phyloP scores from a whole-genome alignment of 306 rosid species.

The Aeschynomene evenia region DNA sequence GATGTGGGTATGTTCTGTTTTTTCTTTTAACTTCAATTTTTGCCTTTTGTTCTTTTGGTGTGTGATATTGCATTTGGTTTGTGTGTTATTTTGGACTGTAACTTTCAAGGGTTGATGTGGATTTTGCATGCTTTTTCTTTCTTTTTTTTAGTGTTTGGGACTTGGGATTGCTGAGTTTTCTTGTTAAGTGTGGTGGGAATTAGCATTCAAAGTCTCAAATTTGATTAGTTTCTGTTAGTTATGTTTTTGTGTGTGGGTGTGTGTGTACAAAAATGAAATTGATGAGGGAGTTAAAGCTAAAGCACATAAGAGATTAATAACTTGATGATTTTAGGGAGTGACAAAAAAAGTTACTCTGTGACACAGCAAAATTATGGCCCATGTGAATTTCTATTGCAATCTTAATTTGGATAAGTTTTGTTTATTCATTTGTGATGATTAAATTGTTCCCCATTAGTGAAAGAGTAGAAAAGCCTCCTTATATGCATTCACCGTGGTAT shows the following conservation, averaged over 20 bases:
- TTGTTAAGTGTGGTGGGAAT: constrained; percentile 7
- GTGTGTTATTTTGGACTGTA: constrained; percentile 29
- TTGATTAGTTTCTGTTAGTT: constrained; percentile 6
- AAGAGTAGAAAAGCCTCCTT: background rate
- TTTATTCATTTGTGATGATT: background rate
- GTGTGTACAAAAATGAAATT: background rate
- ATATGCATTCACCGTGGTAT: background rate
- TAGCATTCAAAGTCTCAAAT: background rate
- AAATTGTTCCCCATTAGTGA: background rate
- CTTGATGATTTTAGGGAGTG: constrained; percentile 12
- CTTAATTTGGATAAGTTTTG: background rate
- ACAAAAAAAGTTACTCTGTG: background rate
- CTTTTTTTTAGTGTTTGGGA: background rate
- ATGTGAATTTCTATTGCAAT: background rate
- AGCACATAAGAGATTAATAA: background rate
- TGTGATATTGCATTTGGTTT: constrained; percentile 26
- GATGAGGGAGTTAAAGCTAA: background rate
- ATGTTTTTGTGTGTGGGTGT: background rate
- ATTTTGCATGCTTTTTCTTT: constrained; percentile 32
- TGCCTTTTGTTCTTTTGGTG: background rate
- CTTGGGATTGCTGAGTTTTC: constrained; percentile 14
- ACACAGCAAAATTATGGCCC: background rate
- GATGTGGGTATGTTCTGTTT: background rate
- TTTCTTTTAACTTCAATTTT: background rate
- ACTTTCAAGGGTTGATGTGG: constrained; percentile 33